These are phyloP conservation scores for Pichia paraexigua DNA, from an alignment of 805 yeast genomes.

Conservation along the genomic window DNA sequence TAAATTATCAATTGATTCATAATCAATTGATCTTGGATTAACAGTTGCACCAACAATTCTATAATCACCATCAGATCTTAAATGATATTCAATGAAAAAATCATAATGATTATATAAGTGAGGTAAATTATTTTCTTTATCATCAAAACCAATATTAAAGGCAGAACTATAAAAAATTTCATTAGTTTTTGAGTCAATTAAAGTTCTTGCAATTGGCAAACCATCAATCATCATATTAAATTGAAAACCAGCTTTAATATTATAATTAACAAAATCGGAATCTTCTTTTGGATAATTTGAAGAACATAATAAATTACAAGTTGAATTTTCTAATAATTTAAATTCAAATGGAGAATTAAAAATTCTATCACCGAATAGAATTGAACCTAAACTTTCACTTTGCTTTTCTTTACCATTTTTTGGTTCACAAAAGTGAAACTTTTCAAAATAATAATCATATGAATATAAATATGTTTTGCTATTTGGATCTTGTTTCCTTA, in stretches of 20 bases:
- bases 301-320: constrained; percentile 64
- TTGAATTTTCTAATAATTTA: constrained; percentile 63
- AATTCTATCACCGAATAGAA: constrained; percentile 91
- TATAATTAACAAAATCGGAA: constrained; percentile 65
- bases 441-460: constrained; percentile 75
- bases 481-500: constrained; percentile 33
- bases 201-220: constrained; percentile 74
- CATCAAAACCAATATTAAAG: constrained; percentile 68
- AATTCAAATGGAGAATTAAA: constrained; percentile 85
- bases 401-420: constrained; percentile 58
- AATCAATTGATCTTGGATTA: constrained; percentile 48
- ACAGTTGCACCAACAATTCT: constrained; percentile 91
- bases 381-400: constrained; percentile 85
- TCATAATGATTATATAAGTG: constrained; percentile 77
- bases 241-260: constrained; percentile 73
- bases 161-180: constrained; percentile 70
- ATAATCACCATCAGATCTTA: constrained; percentile 53
- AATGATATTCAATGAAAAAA: constrained; percentile 74
- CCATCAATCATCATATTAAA: constrained; percentile 95
- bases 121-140: constrained; percentile 39
- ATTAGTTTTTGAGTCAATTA: constrained; percentile 50
- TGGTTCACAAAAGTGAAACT: constrained; percentile 81
- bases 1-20: constrained; percentile 12
- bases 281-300: constrained; percentile 55
- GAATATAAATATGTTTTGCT: constrained; percentile 57